Evolutionary conservation across 768 basidiomycete genomes (phyloP), one percentile per base, ranked within the genome.

Genomic region (Naematelia aurantialba): DNA sequence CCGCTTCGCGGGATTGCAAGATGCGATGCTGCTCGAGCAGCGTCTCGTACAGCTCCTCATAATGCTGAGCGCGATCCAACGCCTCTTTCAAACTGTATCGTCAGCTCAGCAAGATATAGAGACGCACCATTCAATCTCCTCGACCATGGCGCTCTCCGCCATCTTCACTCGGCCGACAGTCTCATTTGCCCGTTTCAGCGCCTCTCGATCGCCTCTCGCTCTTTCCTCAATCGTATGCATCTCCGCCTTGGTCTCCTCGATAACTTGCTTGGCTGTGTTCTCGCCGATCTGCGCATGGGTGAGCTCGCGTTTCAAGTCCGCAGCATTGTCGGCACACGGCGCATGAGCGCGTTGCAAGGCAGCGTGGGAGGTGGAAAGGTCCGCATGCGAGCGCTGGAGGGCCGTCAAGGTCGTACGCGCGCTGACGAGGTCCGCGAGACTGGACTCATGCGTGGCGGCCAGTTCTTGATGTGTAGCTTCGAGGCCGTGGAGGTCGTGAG

Each of bases 71-170:
- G 12, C 86, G 83, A 2, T 80, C 71, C 21, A 91, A 75, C 30
- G 88, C 87, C 4, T 78, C 56, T 26, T 73, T 70, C 49, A 85
- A 61, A 47, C 83, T 84, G 47, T 26, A 54, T 50, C 48, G 26
- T 48, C 53, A 48, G 55, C 26, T 14, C n/a, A 17, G 27, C 49
- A 17, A 47, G 19, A 17, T 12, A 22, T 30, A 24, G 4, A 26
- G 17, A 82, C 85, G 56, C 64, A 89, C 90, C 81, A 79, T 31
- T 85, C 83, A 45, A 89, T 80, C 61, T 91, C 89, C 25, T 81
- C 81, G 30, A 83, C 81, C 54, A 92, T 79, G 3, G 81, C 83
- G 29, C 85, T 85, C 71, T 91, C 88, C 3, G 86, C 84, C 61
- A 82, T 81, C 63, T 84, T 82, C 30, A 49, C 48, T 61, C 72